Evolutionary conservation across 176 grass and related monocot species (phyloP).

Genomic region (Ensete ventricosum): DNA sequence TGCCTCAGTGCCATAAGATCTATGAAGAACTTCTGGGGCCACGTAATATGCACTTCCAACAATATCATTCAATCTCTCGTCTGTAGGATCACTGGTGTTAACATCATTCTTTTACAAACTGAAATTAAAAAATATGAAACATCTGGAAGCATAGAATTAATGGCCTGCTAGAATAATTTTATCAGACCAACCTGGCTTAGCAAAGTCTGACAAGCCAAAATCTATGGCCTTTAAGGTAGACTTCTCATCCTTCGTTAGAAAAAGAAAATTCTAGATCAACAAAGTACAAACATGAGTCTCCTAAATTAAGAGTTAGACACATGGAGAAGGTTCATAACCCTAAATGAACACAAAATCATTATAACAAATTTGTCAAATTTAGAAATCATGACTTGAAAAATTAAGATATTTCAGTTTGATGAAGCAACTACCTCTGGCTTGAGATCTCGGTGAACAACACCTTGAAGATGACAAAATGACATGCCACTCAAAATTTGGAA

Average conservation of each 20-base stretch:
- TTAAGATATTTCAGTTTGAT: background rate
- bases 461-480: constrained; percentile 98
- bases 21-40: constrained; percentile 92
- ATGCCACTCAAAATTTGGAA: constrained; percentile 88
- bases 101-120: constrained; percentile 21
- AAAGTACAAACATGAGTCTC: constrained; percentile 4
- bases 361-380: background rate
- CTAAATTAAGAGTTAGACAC: background rate
- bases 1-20: constrained; percentile 85
- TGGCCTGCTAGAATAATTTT: constrained; percentile 1
- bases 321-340: background rate
- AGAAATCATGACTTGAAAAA: background rate
- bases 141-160: background rate
- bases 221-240: constrained; percentile 95
- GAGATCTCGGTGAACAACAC: constrained; percentile 95
- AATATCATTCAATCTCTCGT: constrained; percentile 97
- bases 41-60: constrained; percentile 98
- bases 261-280: constrained; percentile 83
- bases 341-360: background rate
- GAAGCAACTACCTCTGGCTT: constrained; percentile 76
- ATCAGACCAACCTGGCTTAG: constrained; percentile 78
- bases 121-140: background rate
- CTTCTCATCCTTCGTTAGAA: constrained; percentile 66
- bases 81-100: constrained; percentile 33
- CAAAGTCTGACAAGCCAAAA: constrained; percentile 98